A percentile compares a stretch with the other conserved stretches of the same genome.
Evolutionary conservation across 805 yeast genomes (phyloP).

Genomic region (Candida silvatica): DNA sequence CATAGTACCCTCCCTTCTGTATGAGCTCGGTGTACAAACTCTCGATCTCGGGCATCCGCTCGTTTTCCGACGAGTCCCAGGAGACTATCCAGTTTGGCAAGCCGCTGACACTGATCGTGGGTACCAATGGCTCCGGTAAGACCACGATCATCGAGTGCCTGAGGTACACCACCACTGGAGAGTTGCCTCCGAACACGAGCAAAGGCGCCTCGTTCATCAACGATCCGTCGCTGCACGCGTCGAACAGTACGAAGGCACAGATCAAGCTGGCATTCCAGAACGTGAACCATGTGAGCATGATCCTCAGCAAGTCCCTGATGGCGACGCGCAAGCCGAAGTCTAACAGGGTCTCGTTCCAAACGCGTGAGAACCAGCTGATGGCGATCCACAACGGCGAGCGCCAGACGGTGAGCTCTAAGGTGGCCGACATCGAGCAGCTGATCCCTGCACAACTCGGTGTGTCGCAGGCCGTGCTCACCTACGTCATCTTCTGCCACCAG

Average conservation of each 20-base stretch:
- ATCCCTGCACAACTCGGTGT: conserved; percentile 85
- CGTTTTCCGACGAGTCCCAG: conserved; percentile 77
- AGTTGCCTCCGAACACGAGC: conserved; percentile 88
- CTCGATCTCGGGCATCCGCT: conserved; percentile 80
- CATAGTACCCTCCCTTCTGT: no score
- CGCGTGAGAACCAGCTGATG: conserved; percentile 81
- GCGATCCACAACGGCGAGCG: conserved; percentile 60
- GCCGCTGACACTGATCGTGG: conserved; percentile 90
- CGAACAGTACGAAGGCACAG: conserved; percentile 78
- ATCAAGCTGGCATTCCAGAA: conserved; percentile 79
- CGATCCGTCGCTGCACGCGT: conserved; percentile 77
- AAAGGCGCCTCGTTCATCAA: conserved; percentile 89
- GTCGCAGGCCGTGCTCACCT: conserved; percentile 77
- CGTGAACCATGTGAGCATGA: conserved; percentile 68
- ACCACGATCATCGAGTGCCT: conserved; percentile 94
- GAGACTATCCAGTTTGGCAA: conserved; percentile 85
- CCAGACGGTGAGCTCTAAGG: conserved; percentile 68
- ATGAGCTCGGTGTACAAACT: conserved; percentile 46
- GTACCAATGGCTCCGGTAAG: conserved; percentile 94
- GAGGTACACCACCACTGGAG: conserved; percentile 92
- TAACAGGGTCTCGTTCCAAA: conserved; percentile 64
- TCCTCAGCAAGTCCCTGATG: conserved; percentile 80
- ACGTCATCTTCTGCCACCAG: conserved; percentile 95
- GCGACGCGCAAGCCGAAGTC: conserved; percentile 46
- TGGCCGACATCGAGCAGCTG: conserved; percentile 73